These are phyloP conservation scores for Fragaria ananassa DNA, from an alignment of 306 rosid genomes.

Conservation along the genomic window DNA sequence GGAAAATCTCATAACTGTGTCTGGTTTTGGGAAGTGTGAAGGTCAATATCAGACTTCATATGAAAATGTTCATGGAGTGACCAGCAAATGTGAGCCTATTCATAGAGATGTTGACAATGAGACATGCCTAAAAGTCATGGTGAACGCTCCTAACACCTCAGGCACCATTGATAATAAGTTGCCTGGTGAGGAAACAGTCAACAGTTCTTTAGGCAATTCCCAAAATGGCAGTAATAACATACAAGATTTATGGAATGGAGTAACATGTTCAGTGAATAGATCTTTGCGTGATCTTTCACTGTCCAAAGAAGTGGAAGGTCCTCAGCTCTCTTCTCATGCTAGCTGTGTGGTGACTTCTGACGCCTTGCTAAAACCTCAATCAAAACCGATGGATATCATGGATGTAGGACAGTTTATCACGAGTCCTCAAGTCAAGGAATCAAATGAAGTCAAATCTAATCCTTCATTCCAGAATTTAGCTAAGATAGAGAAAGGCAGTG, in stretches of 20 bases:
- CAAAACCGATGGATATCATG: conserved; percentile 17
- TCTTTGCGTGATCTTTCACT: conserved; percentile 22
- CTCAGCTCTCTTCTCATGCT: conserved; percentile 17
- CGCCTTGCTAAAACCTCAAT: conserved; percentile 8
- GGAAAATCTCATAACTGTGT: conserved; percentile 6
- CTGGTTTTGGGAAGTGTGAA: conserved; percentile 11
- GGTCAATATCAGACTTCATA: conserved; percentile 7
- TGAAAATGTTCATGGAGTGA: conserved; percentile 9
- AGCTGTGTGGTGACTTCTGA: background rate
- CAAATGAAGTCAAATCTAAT: background rate
- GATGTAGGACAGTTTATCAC: conserved; percentile 9
- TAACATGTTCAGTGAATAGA: conserved; percentile 14
- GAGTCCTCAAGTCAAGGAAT: background rate
- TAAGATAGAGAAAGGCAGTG: background rate
- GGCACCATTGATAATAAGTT: background rate
- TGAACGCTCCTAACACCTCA: background rate
- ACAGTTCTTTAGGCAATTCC: background rate
- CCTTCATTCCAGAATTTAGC: conserved; percentile 9
- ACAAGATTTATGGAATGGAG: conserved; percentile 5
- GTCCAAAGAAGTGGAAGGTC: conserved; percentile 23
- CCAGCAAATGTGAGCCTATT: conserved; percentile 1
- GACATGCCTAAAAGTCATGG: background rate
- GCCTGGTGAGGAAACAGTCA: conserved; percentile 8
- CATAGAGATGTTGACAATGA: conserved; percentile 1
- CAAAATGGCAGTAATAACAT: background rate